Conservation (phyloP, 164 flowering plant genomes). For the Nymphaea thermarum region DNA sequence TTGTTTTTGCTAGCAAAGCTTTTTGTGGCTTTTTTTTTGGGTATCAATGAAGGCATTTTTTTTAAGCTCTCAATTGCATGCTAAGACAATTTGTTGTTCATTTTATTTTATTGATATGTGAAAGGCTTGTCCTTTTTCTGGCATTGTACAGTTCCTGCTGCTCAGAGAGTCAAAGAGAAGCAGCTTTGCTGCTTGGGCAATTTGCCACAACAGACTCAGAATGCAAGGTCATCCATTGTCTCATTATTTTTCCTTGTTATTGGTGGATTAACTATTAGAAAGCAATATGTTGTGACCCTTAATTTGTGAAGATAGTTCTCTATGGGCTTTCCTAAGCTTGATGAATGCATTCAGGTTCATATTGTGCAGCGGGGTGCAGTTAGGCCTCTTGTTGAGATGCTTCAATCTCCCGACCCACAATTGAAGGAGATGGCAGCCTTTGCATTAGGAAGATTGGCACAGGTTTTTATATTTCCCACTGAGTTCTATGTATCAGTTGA, state of each 20-base stretch:
- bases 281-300: too few species aligned
- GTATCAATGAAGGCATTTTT: too few species aligned
- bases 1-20: too few species aligned
- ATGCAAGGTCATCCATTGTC: conserved; percentile 52
- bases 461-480: conserved; percentile 28
- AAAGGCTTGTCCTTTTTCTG: too few species aligned
- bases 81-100: too few species aligned
- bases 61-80: too few species aligned
- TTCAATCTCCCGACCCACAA: conserved; percentile 79
- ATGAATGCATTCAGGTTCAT: conserved; percentile 54
- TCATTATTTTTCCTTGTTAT: not conserved
- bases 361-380: conserved; percentile 99
- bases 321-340: conserved; percentile 1
- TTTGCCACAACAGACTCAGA: conserved; percentile 95
- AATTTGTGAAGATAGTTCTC: too few species aligned
- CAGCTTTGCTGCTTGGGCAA: conserved; percentile 86
- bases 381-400: conserved; percentile 90
- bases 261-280: too few species aligned
- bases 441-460: conserved; percentile 97
- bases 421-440: conserved; percentile 96
- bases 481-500: too few species aligned
- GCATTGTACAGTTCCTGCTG: conserved; percentile 56
- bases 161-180: conserved; percentile 91
- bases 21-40: too few species aligned
- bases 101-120: too few species aligned